Percentiles rank a stretch among this genome's conserved stretches.
phyloP scores from a whole-genome alignment of 345 rosid species.

The Adansonia digitata region DNA sequence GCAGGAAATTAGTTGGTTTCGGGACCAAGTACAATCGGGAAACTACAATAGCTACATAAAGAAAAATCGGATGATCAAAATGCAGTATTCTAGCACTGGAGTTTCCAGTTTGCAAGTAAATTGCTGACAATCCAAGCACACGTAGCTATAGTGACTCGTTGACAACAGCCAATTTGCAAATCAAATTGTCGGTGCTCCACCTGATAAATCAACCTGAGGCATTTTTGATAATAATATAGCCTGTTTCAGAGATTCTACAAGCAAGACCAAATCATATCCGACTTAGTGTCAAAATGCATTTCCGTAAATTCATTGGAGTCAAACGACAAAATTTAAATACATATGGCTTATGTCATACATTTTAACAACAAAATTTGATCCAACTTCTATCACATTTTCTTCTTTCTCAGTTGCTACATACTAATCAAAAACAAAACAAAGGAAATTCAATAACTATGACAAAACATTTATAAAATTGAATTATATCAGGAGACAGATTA shows the following conservation, averaged over 20 bases:
- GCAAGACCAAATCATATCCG: neutral
- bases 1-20: slow-evolving; percentile 14
- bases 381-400: neutral
- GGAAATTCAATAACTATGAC: neutral
- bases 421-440: neutral
- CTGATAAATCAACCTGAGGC: neutral
- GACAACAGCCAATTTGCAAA: neutral
- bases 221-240: neutral
- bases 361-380: neutral
- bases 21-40: neutral
- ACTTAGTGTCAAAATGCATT: neutral
- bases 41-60: neutral
- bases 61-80: neutral
- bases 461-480: neutral
- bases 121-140: neutral
- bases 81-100: neutral
- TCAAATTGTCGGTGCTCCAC: neutral
- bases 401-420: neutral
- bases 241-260: too few species aligned
- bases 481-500: neutral
- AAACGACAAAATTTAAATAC: neutral
- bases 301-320: neutral
- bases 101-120: neutral
- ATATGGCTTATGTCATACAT: neutral
- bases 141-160: neutral